Conservation (phyloP, 139 green algal species). For the Microglena sp. region DNA sequence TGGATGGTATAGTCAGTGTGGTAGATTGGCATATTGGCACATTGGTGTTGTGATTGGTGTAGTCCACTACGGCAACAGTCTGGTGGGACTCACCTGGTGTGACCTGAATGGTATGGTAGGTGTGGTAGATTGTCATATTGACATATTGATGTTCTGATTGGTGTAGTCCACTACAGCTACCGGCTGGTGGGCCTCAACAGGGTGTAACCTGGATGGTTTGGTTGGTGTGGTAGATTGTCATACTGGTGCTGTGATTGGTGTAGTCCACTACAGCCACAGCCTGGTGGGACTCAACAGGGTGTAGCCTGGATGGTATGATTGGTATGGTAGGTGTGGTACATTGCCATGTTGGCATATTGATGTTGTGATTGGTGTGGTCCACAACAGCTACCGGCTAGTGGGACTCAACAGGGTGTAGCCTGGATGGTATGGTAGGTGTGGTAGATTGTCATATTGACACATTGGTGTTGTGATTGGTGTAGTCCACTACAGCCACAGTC, state of each 20-base stretch:
- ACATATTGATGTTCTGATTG: slow-evolving; percentile 38
- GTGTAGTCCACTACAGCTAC: slow-evolving; percentile 70
- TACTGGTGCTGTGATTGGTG: slow-evolving; percentile 33
- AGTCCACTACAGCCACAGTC: slow-evolving; percentile 73
- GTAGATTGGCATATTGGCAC: too few relatives aligned
- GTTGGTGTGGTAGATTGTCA: too few relatives aligned
- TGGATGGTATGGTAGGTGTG: slow-evolving; percentile 1
- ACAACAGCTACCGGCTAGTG: slow-evolving; percentile 82
- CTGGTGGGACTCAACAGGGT: slow-evolving; percentile 47
- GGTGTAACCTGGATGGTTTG: slow-evolving; percentile 34
- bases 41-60: slow-evolving; percentile 33
- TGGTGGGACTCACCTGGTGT: slow-evolving; percentile 52
- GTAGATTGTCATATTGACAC: too few relatives aligned
- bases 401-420: slow-evolving; percentile 34
- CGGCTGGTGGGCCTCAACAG: slow-evolving; percentile 46
- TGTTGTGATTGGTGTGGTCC: slow-evolving; percentile 37
- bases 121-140: too few relatives aligned
- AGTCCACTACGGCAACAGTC: slow-evolving; percentile 73
- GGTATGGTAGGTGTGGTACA: too few relatives aligned
- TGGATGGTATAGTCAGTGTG: background rate
- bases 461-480: slow-evolving; percentile 33
- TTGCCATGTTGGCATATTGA: too few relatives aligned
- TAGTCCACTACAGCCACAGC: slow-evolving; percentile 74
- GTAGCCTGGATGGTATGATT: slow-evolving; percentile 19
- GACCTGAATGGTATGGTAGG: slow-evolving; percentile 14